phyloP scores from a whole-genome alignment of 2,329 filamentous ascomycete species.

The Corynespora cassiicola region DNA sequence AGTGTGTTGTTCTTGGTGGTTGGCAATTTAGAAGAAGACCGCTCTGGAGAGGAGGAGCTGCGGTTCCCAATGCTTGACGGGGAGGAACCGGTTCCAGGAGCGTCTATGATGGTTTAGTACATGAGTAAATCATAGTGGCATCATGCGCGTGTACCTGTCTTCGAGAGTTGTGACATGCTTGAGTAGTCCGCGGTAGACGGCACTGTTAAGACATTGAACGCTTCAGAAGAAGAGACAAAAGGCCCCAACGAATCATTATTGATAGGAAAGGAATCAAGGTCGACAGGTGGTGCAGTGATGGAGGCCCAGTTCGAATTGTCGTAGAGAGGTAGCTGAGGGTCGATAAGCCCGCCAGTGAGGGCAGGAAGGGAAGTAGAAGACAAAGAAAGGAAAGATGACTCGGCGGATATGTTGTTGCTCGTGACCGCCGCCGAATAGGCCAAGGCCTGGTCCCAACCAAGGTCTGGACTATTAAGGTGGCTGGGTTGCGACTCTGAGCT shows the following conservation, averaged over 20 bases:
- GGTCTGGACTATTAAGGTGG: slow-evolving; percentile 31
- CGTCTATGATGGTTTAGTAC: slow-evolving; percentile 26
- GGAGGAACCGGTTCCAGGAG: slow-evolving; percentile 33
- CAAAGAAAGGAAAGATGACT: slow-evolving; percentile 26
- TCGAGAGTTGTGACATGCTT: slow-evolving; percentile 28
- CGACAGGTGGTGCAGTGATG: slow-evolving; percentile 24
- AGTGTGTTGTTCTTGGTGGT: slow-evolving; percentile 27
- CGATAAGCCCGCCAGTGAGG: slow-evolving; percentile 22
- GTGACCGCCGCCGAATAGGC: slow-evolving; percentile 32
- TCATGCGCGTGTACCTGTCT: slow-evolving; percentile 30
- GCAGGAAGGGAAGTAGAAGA: slow-evolving; percentile 28
- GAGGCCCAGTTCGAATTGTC: slow-evolving; percentile 30
- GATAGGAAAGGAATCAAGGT: slow-evolving; percentile 24
- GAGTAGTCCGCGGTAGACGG: slow-evolving; percentile 21
- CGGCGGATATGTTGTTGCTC: slow-evolving; percentile 23
- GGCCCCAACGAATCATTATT: slow-evolving; percentile 24
- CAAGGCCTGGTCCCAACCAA: slow-evolving; percentile 36
- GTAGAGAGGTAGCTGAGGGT: slow-evolving; percentile 25
- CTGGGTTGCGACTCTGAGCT: slow-evolving; percentile 21
- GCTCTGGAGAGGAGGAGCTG: slow-evolving; percentile 34
- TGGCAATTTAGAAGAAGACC: slow-evolving; percentile 27
- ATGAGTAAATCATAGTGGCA: not conserved
- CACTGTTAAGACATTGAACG: slow-evolving; percentile 24
- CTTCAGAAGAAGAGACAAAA: slow-evolving; percentile 19
- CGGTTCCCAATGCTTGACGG: slow-evolving; percentile 30